Conservation (phyloP, 306 rosid species). For the Vachellia pachyceras region DNA sequence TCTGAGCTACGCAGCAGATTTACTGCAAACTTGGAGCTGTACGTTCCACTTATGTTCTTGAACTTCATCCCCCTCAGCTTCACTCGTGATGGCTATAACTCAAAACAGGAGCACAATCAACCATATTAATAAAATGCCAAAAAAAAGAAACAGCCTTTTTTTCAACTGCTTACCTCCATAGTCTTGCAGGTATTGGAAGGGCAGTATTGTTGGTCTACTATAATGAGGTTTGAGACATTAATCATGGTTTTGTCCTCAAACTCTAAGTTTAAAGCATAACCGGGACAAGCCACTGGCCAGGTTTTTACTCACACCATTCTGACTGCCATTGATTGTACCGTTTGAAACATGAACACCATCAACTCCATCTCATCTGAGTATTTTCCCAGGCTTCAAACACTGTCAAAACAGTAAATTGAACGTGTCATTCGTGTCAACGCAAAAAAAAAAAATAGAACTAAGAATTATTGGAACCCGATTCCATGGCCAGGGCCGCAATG, state of each 20-base stretch:
- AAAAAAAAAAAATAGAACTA: too few relatives aligned
- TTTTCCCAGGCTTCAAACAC: conserved; percentile 36
- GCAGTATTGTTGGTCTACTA: conserved; percentile 25
- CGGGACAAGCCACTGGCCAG: conserved; percentile 16
- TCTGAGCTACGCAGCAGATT: conserved; percentile 18
- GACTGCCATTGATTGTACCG: conserved; percentile 14
- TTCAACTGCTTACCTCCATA: neutral
- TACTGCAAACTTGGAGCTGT: conserved; percentile 27
- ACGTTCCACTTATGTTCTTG: conserved; percentile 30
- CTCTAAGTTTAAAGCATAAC: conserved; percentile 3
- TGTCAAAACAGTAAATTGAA: neutral
- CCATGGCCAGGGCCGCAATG: conserved; percentile 37
- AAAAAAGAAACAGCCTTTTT: neutral
- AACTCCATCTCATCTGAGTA: conserved; percentile 22
- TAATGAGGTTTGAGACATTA: conserved; percentile 34
- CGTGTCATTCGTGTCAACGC: too few relatives aligned
- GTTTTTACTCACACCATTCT: conserved; percentile 30
- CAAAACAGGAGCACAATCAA: neutral
- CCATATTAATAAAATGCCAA: neutral
- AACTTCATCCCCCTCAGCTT: conserved; percentile 20
- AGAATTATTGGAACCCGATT: conserved; percentile 17
- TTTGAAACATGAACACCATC: conserved; percentile 24
- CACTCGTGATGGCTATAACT: conserved; percentile 21
- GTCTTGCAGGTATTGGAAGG: conserved; percentile 25
- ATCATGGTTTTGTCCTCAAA: conserved; percentile 27